A percentile compares a stretch with the other conserved stretches of the same genome.
Conservation (phyloP, 1,284 basidiomycete species). For the Ceratobasidium sp. region DNA sequence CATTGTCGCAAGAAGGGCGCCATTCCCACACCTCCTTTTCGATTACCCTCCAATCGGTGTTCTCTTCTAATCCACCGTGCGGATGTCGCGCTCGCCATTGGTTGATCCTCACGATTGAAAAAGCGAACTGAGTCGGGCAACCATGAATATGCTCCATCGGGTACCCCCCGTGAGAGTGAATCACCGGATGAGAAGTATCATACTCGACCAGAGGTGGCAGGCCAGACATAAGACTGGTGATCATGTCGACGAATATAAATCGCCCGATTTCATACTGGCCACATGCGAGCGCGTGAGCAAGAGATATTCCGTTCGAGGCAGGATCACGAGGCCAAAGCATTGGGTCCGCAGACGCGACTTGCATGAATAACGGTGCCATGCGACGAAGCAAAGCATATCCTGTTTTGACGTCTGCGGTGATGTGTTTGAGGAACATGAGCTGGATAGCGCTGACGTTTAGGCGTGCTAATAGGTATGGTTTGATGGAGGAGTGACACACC, state of each 20-base stretch:
- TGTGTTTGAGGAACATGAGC: background rate
- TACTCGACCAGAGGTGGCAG: constrained; percentile 10
- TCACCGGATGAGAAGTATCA: constrained; percentile 20
- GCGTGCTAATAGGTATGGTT: background rate
- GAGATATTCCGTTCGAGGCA: constrained; percentile 8
- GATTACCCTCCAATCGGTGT: background rate
- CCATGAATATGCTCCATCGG: constrained; percentile 25
- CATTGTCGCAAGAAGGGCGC: background rate
- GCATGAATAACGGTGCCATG: background rate
- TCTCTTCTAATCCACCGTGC: background rate
- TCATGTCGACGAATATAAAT: constrained; percentile 7
- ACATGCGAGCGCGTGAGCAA: background rate
- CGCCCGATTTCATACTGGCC: background rate
- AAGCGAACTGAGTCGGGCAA: background rate
- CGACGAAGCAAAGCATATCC: background rate
- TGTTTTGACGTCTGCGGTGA: constrained; percentile 8
- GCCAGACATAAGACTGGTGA: constrained; percentile 3
- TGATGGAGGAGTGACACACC: constrained; percentile 3
- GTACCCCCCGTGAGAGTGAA: background rate
- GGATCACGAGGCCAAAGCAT: constrained; percentile 4
- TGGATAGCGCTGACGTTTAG: background rate
- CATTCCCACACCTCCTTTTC: constrained; percentile 4
- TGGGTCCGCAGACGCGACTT: constrained; percentile 15
- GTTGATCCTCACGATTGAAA: constrained; percentile 15
- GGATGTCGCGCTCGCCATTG: constrained; percentile 10